Percentiles rank a stretch among this genome's conserved stretches.
Conservation (phyloP, 108 stramenopile genomes). For the Cyclotella choctawhatcheeana region DNA sequence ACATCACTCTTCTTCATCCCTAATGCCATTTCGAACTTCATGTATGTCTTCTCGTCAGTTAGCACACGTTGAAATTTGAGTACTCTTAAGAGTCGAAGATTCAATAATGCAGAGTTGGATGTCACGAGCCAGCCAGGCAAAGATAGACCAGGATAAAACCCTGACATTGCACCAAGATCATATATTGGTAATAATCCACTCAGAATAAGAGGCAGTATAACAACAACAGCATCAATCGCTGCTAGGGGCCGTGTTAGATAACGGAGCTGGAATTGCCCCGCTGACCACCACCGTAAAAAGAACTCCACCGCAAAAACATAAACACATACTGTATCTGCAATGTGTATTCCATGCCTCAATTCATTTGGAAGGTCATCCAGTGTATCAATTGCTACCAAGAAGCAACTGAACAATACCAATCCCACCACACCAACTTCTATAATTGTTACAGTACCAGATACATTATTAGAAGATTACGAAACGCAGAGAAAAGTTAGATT, state of each 20-base stretch:
- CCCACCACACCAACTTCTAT: conserved; percentile 47
- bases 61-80: conserved; percentile 80
- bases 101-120: conserved; percentile 59
- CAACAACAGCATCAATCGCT: conserved; percentile 57
- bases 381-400: conserved; percentile 57
- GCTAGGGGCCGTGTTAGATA: conserved; percentile 62
- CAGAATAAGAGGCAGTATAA: conserved; percentile 44
- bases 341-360: conserved; percentile 19
- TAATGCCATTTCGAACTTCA: conserved; percentile 61
- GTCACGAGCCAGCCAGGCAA: conserved; percentile 50
- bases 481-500: too few species aligned
- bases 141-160: conserved; percentile 31
- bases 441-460: too few species aligned
- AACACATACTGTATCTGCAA: conserved; percentile 42
- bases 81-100: conserved; percentile 67
- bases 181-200: conserved; percentile 42
- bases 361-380: conserved; percentile 35
- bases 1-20: conserved; percentile 60
- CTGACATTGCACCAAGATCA: conserved; percentile 42
- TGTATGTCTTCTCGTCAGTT: conserved; percentile 64
- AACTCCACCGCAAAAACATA: conserved; percentile 66
- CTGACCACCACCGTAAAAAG: conserved; percentile 65
- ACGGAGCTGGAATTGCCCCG: conserved; percentile 46
- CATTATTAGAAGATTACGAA: too few species aligned
- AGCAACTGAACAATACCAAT: conserved; percentile 49